Conservation (phyloP, 768 basidiomycete genomes). For the Pisolithus tinctorius region DNA sequence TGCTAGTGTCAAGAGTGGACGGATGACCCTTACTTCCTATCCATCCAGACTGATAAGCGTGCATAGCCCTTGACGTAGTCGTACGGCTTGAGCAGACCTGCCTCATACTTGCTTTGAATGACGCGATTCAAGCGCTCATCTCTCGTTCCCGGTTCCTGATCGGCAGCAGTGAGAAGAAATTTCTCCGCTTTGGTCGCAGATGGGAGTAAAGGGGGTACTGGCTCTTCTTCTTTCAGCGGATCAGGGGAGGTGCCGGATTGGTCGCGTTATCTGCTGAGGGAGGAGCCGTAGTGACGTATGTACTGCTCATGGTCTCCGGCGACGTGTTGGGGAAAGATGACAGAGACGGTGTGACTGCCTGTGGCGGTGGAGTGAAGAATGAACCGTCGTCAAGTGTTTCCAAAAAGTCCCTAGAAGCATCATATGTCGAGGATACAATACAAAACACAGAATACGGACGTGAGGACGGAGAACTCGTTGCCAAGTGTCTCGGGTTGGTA, state of each 20-base stretch:
- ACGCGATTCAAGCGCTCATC: conserved; percentile 87
- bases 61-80: conserved; percentile 97
- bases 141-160: conserved; percentile 85
- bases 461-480: conserved; percentile 77
- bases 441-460: conserved; percentile 37
- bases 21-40: conserved; percentile 58
- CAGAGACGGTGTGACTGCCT: conserved; percentile 41
- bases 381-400: conserved; percentile 82
- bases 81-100: conserved; percentile 89
- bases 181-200: conserved; percentile 77
- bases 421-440: background rate
- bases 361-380: conserved; percentile 62
- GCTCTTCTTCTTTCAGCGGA: conserved; percentile 32
- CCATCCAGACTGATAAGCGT: conserved; percentile 90
- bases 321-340: conserved; percentile 16
- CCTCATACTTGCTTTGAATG: conserved; percentile 95
- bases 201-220: conserved; percentile 51
- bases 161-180: conserved; percentile 90
- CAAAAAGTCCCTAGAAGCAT: conserved; percentile 63
- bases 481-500: conserved; percentile 72
- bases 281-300: conserved; percentile 13
- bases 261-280: conserved; percentile 16
- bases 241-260: conserved; percentile 17
- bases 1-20: background rate
- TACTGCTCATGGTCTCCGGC: conserved; percentile 4